Conservation (phyloP, 2,329 filamentous ascomycete genomes). For the Rhytidhysteron rufulum region DNA sequence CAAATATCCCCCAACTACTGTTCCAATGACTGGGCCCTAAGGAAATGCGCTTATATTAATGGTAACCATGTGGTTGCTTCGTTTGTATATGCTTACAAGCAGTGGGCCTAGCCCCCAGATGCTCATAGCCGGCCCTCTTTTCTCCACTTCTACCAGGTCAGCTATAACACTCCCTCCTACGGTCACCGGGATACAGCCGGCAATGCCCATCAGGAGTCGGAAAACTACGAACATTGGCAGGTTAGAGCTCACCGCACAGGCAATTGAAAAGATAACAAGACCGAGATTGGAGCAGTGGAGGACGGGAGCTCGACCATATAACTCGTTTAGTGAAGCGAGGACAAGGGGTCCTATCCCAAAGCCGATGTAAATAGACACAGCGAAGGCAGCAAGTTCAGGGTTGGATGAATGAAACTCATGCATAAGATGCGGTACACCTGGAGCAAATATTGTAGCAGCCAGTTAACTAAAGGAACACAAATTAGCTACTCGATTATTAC, state of each 20-base stretch:
- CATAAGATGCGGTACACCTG: slow-evolving; percentile 15
- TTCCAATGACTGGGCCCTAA: slow-evolving; percentile 10
- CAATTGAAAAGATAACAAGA: slow-evolving; percentile 45
- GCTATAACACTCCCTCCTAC: slow-evolving; percentile 8
- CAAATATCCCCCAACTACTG: slow-evolving; percentile 7
- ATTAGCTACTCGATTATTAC: no score
- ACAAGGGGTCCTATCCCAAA: slow-evolving; percentile 10
- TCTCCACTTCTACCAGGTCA: slow-evolving; percentile 9
- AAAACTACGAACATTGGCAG: slow-evolving; percentile 14
- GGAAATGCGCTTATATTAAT: no score
- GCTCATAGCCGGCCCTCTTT: slow-evolving; percentile 10
- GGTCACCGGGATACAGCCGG: slow-evolving; percentile 9
- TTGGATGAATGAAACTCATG: slow-evolving; percentile 9
- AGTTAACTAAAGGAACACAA: no score
- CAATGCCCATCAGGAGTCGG: slow-evolving; percentile 10
- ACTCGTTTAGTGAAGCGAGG: slow-evolving; percentile 11
- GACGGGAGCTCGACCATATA: slow-evolving; percentile 11
- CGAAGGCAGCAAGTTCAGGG: slow-evolving; percentile 7
- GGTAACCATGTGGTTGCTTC: no score
- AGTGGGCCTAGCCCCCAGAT: slow-evolving; percentile 15
- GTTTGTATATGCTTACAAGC: slow-evolving; percentile 7
- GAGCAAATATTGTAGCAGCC: slow-evolving; percentile 14
- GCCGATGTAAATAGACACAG: slow-evolving; percentile 11
- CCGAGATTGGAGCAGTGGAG: slow-evolving; percentile 32
- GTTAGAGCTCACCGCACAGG: slow-evolving; percentile 16